Conservation (phyloP, 257 asterid species). For the Linaria vulgaris region DNA sequence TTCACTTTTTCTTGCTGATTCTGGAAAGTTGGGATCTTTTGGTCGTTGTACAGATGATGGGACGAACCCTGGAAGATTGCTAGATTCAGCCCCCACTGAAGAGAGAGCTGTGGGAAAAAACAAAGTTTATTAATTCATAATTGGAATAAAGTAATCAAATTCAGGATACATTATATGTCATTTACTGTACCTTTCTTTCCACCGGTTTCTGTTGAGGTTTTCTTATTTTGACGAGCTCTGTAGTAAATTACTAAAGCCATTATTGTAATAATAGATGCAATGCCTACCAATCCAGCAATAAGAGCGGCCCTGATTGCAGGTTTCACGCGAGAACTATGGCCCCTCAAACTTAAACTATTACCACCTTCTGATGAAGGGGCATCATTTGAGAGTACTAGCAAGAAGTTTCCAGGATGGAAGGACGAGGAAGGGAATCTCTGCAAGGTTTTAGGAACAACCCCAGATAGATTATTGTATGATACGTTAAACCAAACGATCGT, state of each 20-base stretch:
- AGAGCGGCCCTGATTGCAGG: conserved; percentile 49
- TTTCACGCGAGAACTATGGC: conserved; percentile 45
- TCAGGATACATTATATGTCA: conserved; percentile 1
- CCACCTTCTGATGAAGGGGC: conserved; percentile 36
- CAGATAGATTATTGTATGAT: conserved; percentile 76
- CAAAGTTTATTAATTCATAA: conserved; percentile 6
- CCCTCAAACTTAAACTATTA: conserved; percentile 27
- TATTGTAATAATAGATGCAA: conserved; percentile 40
- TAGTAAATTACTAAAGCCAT: conserved; percentile 42
- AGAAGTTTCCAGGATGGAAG: conserved; percentile 76
- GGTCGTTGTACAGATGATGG: conserved; percentile 27
- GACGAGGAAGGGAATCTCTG: conserved; percentile 73
- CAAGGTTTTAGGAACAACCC: conserved; percentile 65
- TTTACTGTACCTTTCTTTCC: conserved; percentile 49
- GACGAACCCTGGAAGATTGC: conserved; percentile 27
- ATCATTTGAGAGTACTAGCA: conserved; percentile 49
- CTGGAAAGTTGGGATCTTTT: conserved; percentile 33
- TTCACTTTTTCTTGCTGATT: conserved; percentile 39
- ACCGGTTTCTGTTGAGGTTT: conserved; percentile 30
- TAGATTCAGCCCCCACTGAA: conserved; percentile 33
- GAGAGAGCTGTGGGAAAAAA: conserved; percentile 37
- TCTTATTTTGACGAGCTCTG: conserved; percentile 40
- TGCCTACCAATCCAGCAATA: conserved; percentile 57
- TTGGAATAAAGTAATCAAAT: background rate
- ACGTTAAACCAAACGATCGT: conserved; percentile 53